phyloP scores from a whole-genome alignment of 2,329 filamentous ascomycete genomes.

The Calonectria hongkongensis region DNA sequence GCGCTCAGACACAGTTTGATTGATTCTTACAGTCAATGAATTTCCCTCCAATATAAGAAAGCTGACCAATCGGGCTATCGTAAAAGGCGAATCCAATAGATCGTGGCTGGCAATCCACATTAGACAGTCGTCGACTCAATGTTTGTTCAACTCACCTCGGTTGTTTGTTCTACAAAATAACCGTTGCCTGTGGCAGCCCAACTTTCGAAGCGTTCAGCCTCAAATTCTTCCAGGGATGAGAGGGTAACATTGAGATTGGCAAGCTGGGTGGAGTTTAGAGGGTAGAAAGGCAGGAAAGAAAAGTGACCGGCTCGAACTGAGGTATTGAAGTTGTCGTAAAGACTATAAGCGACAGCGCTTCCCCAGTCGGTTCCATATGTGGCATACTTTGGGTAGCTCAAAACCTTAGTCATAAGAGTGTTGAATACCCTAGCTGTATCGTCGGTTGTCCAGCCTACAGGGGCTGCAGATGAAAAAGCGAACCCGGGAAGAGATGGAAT shows the following conservation, averaged over 20 bases:
- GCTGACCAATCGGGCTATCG: slow-evolving; percentile 65
- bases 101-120: slow-evolving; percentile 56
- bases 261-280: slow-evolving; percentile 30
- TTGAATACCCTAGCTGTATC: slow-evolving; percentile 62
- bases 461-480: slow-evolving; percentile 58
- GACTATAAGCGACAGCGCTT: slow-evolving; percentile 31
- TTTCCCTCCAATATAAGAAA: slow-evolving; percentile 67
- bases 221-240: slow-evolving; percentile 28
- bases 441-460: slow-evolving; percentile 58
- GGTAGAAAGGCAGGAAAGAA: slow-evolving; percentile 42
- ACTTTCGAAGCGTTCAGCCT: slow-evolving; percentile 13
- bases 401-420: slow-evolving; percentile 59
- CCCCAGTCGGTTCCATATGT: slow-evolving; percentile 48
- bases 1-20: fast-evolving
- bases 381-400: slow-evolving; percentile 60
- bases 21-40: slow-evolving; percentile 45
- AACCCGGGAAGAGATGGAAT: slow-evolving; percentile 63
- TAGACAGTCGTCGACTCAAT: not conserved
- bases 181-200: slow-evolving; percentile 39
- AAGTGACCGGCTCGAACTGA: slow-evolving; percentile 43
- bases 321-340: slow-evolving; percentile 42
- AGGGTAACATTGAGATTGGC: slow-evolving; percentile 32
- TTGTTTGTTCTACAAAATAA: slow-evolving; percentile 42
- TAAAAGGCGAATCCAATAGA: slow-evolving; percentile 62
- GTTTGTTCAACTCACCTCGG: slow-evolving; percentile 26